Conservation (phyloP, 139 green algal genomes). For the Gonium pectorale region DNA sequence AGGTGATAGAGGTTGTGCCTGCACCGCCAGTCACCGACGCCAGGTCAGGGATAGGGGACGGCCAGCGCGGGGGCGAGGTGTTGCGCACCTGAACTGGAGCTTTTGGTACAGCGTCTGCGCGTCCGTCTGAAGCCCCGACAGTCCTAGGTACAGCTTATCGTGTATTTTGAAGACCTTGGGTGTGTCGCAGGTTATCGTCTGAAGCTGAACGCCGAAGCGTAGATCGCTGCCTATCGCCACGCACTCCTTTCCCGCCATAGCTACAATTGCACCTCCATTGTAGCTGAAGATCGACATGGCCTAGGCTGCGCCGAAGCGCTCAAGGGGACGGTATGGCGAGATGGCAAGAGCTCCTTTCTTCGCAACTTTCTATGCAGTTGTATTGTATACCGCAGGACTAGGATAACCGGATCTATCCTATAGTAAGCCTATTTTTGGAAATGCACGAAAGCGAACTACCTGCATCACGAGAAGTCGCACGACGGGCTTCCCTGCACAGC, state of each 20-base stretch:
- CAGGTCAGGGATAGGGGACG: not conserved
- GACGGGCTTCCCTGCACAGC: too few relatives aligned
- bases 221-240: slow-evolving; percentile 97
- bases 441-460: too few relatives aligned
- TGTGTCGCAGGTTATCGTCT: slow-evolving; percentile 96
- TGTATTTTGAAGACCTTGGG: slow-evolving; percentile 96
- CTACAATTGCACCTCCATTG: slow-evolving; percentile 94
- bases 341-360: too few relatives aligned
- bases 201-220: slow-evolving; percentile 96
- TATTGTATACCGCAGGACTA: too few relatives aligned
- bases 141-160: slow-evolving; percentile 93
- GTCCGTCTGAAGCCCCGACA: slow-evolving; percentile 95
- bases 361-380: too few relatives aligned
- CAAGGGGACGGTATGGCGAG: too few relatives aligned
- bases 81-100: slow-evolving; percentile 86
- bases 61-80: too few relatives aligned
- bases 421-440: too few relatives aligned
- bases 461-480: too few relatives aligned
- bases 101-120: slow-evolving; percentile 89
- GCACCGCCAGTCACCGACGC: not conserved
- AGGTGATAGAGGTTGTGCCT: slow-evolving; percentile 98
- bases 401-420: too few relatives aligned
- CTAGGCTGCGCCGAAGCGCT: not conserved
- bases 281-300: slow-evolving; percentile 91
- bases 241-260: slow-evolving; percentile 91